phyloP scores from a whole-genome alignment of 1,139 yeast genomes.

The Candida tetrigidarum region DNA sequence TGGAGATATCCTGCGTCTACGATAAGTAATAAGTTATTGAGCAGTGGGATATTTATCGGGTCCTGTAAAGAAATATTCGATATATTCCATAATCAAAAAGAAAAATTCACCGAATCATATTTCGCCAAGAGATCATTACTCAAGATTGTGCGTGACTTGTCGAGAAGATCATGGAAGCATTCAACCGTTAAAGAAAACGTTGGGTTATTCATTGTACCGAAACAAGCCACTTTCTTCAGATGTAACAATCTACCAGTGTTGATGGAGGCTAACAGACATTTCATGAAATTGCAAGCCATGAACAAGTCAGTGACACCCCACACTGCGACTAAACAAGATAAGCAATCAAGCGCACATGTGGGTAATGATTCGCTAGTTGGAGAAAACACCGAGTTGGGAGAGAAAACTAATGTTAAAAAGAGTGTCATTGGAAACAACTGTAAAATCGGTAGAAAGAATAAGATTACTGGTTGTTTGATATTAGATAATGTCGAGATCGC shows the following conservation, averaged over 20 bases:
- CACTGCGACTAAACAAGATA: constrained; percentile 45
- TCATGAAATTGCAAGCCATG: constrained; percentile 57
- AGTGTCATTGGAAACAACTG: constrained; percentile 83
- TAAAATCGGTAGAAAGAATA: constrained; percentile 80
- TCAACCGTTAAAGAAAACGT: constrained; percentile 60
- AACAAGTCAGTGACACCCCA: constrained; percentile 32
- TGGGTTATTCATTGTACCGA: constrained; percentile 67
- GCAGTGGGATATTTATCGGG: constrained; percentile 83
- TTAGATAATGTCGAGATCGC: constrained; percentile 73
- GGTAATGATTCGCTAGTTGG: constrained; percentile 89
- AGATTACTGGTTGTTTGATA: constrained; percentile 84
- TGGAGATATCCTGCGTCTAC: constrained; percentile 85
- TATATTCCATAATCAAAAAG: constrained; percentile 34
- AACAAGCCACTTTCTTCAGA: constrained; percentile 70
- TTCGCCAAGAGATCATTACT: constrained; percentile 55
- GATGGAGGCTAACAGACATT: constrained; percentile 88
- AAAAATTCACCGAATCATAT: constrained; percentile 41
- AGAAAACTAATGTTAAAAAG: constrained; percentile 79
- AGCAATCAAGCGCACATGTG: constrained; percentile 67
- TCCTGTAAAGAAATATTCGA: constrained; percentile 51
- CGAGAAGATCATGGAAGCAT: constrained; percentile 92
- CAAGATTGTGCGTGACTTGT: constrained; percentile 81
- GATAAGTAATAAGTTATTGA: constrained; percentile 75
- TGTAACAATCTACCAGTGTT: constrained; percentile 78
- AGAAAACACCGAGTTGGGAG: constrained; percentile 60